Evolutionary conservation across 768 basidiomycete genomes (phyloP).

Genomic region (Podaxis carcinomalis): DNA sequence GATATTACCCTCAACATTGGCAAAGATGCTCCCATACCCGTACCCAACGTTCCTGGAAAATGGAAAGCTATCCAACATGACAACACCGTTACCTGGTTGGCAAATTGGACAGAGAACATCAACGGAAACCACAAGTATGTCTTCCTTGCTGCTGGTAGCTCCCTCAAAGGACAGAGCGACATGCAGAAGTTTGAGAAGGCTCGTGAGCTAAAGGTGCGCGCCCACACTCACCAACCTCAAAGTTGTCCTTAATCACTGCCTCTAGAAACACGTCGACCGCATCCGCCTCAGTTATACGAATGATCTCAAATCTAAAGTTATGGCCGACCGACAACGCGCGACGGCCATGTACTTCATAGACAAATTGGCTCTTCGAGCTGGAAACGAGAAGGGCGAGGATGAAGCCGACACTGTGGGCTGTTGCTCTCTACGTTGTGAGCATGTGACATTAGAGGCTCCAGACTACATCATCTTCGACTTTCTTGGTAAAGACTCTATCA

Average conservation of each 20-base stretch:
- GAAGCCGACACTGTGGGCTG: slow-evolving; percentile 99
- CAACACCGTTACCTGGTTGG: slow-evolving; percentile 97
- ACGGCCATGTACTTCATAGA: slow-evolving; percentile 99
- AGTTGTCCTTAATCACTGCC: not conserved
- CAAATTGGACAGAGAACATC: slow-evolving; percentile 98
- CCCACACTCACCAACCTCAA: not conserved
- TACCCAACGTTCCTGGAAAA: slow-evolving; percentile 87
- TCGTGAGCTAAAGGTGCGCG: slow-evolving; percentile 81
- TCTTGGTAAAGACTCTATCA: slow-evolving; percentile 98
- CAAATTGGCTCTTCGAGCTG: slow-evolving; percentile 92
- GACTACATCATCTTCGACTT: slow-evolving; percentile 93
- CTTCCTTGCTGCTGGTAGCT: slow-evolving; percentile 95
- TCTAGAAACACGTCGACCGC: slow-evolving; percentile 81
- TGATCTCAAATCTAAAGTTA: slow-evolving; percentile 86
- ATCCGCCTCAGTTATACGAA: slow-evolving; percentile 86
- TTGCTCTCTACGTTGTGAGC: slow-evolving; percentile 95
- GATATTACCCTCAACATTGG: slow-evolving; percentile 97
- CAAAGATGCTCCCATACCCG: slow-evolving; percentile 63
- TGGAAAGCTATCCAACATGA: slow-evolving; percentile 92
- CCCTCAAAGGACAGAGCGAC: slow-evolving; percentile 97
- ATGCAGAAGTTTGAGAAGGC: slow-evolving; percentile 98
- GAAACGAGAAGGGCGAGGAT: slow-evolving; percentile 99
- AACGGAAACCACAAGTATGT: slow-evolving; percentile 96
- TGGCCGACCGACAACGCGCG: slow-evolving; percentile 95
- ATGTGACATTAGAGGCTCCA: slow-evolving; percentile 88